Evolutionary conservation across 768 basidiomycete genomes (phyloP).

Genomic region (Lactifluus hygrophoroides): DNA sequence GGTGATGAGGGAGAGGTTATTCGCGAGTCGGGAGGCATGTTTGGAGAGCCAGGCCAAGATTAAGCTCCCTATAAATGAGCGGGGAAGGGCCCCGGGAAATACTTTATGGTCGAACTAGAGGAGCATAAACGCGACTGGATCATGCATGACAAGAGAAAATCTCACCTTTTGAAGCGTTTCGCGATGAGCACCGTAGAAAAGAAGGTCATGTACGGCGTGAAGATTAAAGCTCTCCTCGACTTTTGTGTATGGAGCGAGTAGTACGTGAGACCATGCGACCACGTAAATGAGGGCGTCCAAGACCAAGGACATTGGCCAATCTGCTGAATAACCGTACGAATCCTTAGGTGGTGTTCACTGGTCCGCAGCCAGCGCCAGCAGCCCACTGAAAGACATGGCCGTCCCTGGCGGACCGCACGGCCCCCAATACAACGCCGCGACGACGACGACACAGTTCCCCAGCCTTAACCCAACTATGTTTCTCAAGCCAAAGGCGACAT

Average conservation of each 20-base stretch:
- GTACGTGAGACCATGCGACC: slow-evolving; percentile 55
- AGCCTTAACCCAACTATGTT: background rate
- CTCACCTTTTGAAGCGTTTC: slow-evolving; percentile 38
- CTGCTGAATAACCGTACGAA: background rate
- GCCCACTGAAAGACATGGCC: too few relatives aligned
- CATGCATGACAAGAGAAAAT: background rate
- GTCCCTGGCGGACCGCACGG: background rate
- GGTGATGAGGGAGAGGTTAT: slow-evolving; percentile 34
- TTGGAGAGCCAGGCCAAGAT: slow-evolving; percentile 50
- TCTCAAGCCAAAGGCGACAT: background rate
- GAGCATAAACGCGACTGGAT: background rate
- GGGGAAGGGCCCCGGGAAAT: slow-evolving; percentile 84
- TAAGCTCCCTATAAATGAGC: slow-evolving; percentile 77
- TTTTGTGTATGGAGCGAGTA: slow-evolving; percentile 84
- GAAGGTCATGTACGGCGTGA: slow-evolving; percentile 82
- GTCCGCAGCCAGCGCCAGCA: too few relatives aligned
- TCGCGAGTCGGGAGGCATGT: slow-evolving; percentile 40
- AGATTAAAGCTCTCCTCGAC: slow-evolving; percentile 97
- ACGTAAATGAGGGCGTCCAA: slow-evolving; percentile 46
- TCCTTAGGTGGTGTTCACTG: too few relatives aligned
- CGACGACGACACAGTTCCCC: background rate
- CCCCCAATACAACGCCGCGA: background rate
- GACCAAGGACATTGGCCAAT: slow-evolving; percentile 27
- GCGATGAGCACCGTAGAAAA: slow-evolving; percentile 58
- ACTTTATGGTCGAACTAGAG: slow-evolving; percentile 80